A percentile compares a stretch with the other conserved stretches of the same genome.
Evolutionary conservation across 2,329 filamentous ascomycete genomes (phyloP).

Genomic region (Arthrobotrys pseudoclavata): DNA sequence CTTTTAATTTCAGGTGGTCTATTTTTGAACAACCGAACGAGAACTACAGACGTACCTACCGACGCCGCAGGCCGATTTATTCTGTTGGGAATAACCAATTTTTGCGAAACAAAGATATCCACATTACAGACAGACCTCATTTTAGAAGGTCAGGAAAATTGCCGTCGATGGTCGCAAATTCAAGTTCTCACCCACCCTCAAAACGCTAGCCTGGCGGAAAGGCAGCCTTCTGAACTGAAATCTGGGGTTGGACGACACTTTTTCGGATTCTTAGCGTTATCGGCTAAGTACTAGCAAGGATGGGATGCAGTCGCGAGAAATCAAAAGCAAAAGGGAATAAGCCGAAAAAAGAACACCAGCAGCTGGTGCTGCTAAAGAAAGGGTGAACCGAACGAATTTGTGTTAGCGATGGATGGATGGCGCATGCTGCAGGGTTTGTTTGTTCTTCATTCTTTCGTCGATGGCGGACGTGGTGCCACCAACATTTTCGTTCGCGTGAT

Average conservation of each 20-base stretch:
- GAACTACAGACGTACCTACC: background rate
- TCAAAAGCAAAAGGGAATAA: conserved; percentile 22
- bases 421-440: conserved; percentile 45
- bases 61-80: conserved; percentile 27
- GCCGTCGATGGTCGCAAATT: conserved; percentile 31
- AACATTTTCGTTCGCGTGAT: conserved; percentile 58
- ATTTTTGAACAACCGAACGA: conserved; percentile 32
- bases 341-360: background rate
- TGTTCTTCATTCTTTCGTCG: conserved; percentile 14
- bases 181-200: background rate
- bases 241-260: conserved; percentile 38
- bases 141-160: conserved; percentile 33
- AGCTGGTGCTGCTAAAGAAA: conserved; percentile 1
- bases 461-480: conserved; percentile 30
- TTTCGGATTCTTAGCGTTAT: conserved; percentile 40
- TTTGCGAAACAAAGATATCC: conserved; percentile 17
- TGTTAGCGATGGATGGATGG: conserved; percentile 17
- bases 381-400: conserved; percentile 21
- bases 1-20: conserved; percentile 18
- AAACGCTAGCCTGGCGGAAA: background rate
- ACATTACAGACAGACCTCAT: conserved; percentile 9
- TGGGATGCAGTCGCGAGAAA: conserved; percentile 51
- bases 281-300: conserved; percentile 49
- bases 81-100: conserved; percentile 30
- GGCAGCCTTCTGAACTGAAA: conserved; percentile 10